Evolutionary conservation across 139 green algal species (phyloP), one percentile per base, ranked within the genome.

Genomic region (Ettlia oleoabundans): DNA sequence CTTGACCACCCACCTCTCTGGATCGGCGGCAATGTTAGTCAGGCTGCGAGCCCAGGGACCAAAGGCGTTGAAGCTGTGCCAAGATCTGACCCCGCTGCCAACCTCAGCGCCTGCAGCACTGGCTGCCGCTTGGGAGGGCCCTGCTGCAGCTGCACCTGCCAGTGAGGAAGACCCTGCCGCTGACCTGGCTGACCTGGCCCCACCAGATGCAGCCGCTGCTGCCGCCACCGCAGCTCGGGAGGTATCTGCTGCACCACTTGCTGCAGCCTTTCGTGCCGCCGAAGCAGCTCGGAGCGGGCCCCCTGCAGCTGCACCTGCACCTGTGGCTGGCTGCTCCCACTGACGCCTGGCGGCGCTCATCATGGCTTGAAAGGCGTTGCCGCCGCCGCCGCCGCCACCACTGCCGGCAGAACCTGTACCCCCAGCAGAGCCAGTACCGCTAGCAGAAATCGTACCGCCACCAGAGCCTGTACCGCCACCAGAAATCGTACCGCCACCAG

Each of bases 291-390:
- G n/a, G n/a, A n/a, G n/a, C n/a, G n/a, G n/a, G n/a, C n/a, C 47
- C 47, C 13, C 47, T 58, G 47, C 13, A 58, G 47, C 47, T 58
- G 47, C 10, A 10, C 13, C 13, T 58, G 13, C 47, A 58, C 13
- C 55, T 32, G 55, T 5, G 18, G 18, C 55, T 65, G 55, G 18
- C 18, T n/a, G 65, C 33, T 19, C 13, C 28, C 35, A 2, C 65
- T 51, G 65, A 33, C 47, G 65, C 10, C 65, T 10, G 2, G 65
- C 35, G 18, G 63, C 63, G 28, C 62, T 21, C 76, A 82, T 47
- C 63, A 73, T 47, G 41, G 42, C 58, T 5, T 62, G 22, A 19
- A 80, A 80, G 9, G 74, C 74, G 37, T 61, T 71, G 55, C 47
- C 19, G 33, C 33, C 15, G 65, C 35, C 26, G 37, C 18, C 55